Evolutionary conservation across 768 basidiomycete species (phyloP), one percentile per base, ranked within the genome.

Genomic region (Gautieria morchelliformis): DNA sequence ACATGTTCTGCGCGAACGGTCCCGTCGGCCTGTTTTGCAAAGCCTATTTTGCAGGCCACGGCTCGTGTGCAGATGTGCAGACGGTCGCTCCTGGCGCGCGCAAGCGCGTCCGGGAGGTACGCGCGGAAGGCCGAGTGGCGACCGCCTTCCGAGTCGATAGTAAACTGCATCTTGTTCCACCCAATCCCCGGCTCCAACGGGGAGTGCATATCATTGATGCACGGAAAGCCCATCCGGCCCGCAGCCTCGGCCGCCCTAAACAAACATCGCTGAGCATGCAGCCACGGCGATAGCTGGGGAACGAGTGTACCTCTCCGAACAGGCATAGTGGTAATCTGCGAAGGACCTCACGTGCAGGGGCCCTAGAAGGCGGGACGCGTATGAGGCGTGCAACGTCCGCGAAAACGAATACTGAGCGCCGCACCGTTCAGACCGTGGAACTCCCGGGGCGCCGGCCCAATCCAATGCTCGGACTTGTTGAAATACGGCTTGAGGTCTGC

Each of bases 381-480:
- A 44, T 15, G 19, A 44, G 17, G 41, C 20, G 14, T n/a, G 20
- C 41, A 11, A n/a, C 11, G 33, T 6, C 11, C 6, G 11, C 11
- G 33, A 27, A 30, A 27, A 45, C 1, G 1, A 55, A 42, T 22
- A 27, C 14, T 24, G 19, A 32, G 44, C 44, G 24, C 27, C 30
- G 2, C 22, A 45, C 35, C 53, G n/a, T 9, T 11, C 41, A 35
- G 2, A 20, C 41, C 41, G 8, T 55, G 53, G 27, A 5, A 27
- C 7, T 55, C 41, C 6, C n/a, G 19, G 11, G 19, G 11, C 14
- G 3, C 1, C 19, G 10, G 20, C 7, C 22, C 44, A 20, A 48
- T 33, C n/a, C 53, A 41, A 12, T 40, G 19, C 32, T 75, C 68
- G 5, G 69, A 68, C 59, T 69, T 52, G 73, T 74, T n/a, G n/a